These are phyloP conservation scores for Plasmodium cynomolgi DNA, from an alignment of 169 alveolate species.

Conservation along the genomic window DNA sequence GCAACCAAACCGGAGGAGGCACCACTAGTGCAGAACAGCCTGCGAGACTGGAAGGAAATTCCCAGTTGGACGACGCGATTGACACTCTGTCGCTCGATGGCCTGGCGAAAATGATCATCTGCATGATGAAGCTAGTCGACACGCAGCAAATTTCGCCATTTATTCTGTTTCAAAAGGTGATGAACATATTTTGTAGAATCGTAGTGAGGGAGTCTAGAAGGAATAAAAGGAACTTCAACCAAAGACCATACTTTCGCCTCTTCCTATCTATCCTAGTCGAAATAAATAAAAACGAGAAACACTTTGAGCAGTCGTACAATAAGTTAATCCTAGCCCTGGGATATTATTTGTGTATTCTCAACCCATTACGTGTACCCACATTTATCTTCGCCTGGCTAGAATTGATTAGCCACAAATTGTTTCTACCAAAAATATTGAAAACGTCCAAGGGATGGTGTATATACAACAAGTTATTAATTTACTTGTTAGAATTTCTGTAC, in stretches of 20 bases:
- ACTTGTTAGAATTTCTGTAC: constrained; percentile 77
- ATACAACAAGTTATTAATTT: constrained; percentile 80
- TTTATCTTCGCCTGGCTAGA: constrained; percentile 97
- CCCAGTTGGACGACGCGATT: constrained; percentile 14
- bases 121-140: constrained; percentile 89
- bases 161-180: constrained; percentile 87
- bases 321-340: constrained; percentile 83
- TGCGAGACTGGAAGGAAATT: not conserved
- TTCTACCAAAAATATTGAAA: constrained; percentile 89
- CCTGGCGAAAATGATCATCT: constrained; percentile 88
- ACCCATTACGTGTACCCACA: constrained; percentile 96
- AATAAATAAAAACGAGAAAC: constrained; percentile 81
- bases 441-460: constrained; percentile 84
- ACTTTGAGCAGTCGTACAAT: constrained; percentile 77
- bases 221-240: constrained; percentile 75
- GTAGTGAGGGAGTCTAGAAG: constrained; percentile 82
- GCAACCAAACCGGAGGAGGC: not conserved
- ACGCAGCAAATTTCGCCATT: constrained; percentile 90
- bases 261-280: constrained; percentile 81
- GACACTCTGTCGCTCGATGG: constrained; percentile 82
- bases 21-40: not conserved
- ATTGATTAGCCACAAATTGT: constrained; percentile 92
- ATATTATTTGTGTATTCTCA: constrained; percentile 80
- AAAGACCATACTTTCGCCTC: constrained; percentile 82
- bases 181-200: constrained; percentile 83